phyloP scores from a whole-genome alignment of 2,329 filamentous ascomycete species.

The Harringtonia aguacate region DNA sequence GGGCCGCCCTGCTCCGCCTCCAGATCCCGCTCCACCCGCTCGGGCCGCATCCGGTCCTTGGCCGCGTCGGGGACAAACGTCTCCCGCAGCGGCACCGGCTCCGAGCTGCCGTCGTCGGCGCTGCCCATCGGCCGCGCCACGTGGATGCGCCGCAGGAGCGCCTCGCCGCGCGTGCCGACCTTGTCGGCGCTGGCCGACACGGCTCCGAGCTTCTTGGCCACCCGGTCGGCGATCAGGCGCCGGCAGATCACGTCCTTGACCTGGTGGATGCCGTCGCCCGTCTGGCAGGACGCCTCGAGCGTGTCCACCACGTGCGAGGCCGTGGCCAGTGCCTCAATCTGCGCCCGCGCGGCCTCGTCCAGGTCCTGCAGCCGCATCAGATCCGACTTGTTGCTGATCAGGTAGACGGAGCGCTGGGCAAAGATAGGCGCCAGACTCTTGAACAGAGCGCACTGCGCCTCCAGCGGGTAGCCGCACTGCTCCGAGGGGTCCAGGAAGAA shows the following conservation, averaged over 20 bases:
- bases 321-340: conserved; percentile 12
- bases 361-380: conserved; percentile 80
- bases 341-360: conserved; percentile 61
- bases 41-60: conserved; percentile 56
- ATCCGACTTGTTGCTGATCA: conserved; percentile 98
- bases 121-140: conserved; percentile 89
- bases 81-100: conserved; percentile 47
- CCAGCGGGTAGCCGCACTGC: conserved; percentile 90
- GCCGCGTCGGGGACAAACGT: conserved; percentile 81
- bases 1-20: conserved; percentile 90
- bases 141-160: conserved; percentile 89
- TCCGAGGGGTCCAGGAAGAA: conserved; percentile 98
- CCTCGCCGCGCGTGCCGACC: conserved; percentile 71
- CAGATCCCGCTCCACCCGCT: conserved; percentile 64
- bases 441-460: conserved; percentile 89
- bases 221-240: conserved; percentile 81
- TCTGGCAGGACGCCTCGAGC: conserved; percentile 89
- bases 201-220: conserved; percentile 92
- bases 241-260: conserved; percentile 95
- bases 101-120: conserved; percentile 14
- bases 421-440: conserved; percentile 95
- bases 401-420: conserved; percentile 91
- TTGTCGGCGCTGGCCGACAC: conserved; percentile 68
- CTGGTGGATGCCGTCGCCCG: conserved; percentile 83
- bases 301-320: conserved; percentile 76